Conservation (phyloP, 2,329 filamentous ascomycete genomes). For the Phaeophleospora eucalypticola region DNA sequence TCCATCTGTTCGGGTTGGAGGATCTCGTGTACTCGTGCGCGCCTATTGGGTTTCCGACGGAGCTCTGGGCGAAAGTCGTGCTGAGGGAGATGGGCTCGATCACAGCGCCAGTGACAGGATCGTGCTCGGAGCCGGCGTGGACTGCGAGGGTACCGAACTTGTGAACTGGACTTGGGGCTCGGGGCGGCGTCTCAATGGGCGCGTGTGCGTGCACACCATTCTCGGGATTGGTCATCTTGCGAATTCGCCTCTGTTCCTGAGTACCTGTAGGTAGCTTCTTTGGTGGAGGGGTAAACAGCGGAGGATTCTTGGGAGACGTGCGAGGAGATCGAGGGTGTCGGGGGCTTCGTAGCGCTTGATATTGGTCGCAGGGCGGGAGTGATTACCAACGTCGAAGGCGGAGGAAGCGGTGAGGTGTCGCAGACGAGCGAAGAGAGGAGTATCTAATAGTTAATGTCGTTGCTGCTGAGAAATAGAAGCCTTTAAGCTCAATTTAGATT, state of each 20-base stretch:
- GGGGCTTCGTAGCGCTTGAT: neutral
- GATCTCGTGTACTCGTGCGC: slow-evolving; percentile 90
- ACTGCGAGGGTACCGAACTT: slow-evolving; percentile 91
- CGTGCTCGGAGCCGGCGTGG: slow-evolving; percentile 86
- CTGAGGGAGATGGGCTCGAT: slow-evolving; percentile 95
- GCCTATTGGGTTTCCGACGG: slow-evolving; percentile 82
- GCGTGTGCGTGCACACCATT: slow-evolving; percentile 17
- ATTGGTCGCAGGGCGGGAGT: too few relatives aligned
- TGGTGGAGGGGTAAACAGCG: neutral
- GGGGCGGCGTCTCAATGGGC: slow-evolving; percentile 67
- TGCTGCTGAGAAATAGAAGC: neutral
- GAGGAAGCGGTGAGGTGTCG: neutral
- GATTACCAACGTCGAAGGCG: too few relatives aligned
- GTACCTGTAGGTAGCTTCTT: neutral
- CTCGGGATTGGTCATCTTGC: slow-evolving; percentile 23
- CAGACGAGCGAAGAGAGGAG: neutral
- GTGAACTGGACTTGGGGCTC: slow-evolving; percentile 68
- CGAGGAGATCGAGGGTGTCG: neutral
- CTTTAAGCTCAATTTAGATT: neutral
- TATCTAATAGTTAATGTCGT: neutral
- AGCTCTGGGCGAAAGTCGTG: slow-evolving; percentile 90
- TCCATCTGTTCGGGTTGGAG: slow-evolving; percentile 89
- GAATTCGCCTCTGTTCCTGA: neutral
- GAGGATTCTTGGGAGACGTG: too few relatives aligned
- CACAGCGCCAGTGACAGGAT: slow-evolving; percentile 87